These are phyloP conservation scores for Plantago major DNA, from an alignment of 257 asterid genomes.

Conservation along the genomic window DNA sequence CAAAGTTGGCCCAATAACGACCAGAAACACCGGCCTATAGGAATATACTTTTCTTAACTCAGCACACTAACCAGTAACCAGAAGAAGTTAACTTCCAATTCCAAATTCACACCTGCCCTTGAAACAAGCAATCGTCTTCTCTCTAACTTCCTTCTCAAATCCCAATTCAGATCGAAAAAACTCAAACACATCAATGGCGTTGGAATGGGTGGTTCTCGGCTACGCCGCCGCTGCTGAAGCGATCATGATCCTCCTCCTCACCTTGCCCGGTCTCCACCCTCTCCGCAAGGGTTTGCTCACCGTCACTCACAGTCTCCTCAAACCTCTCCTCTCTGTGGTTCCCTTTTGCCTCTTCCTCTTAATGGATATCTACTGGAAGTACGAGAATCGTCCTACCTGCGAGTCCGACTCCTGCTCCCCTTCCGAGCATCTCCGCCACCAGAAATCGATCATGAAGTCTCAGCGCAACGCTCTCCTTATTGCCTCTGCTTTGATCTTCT, in stretches of 20 bases:
- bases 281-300: slow-evolving; percentile 78
- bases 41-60: too few species aligned
- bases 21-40: too few species aligned
- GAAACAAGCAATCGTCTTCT: too few species aligned
- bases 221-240: slow-evolving; percentile 97
- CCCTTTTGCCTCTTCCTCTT: slow-evolving; percentile 87
- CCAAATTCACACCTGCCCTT: too few species aligned
- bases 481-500: slow-evolving; percentile 79
- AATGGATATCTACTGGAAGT: slow-evolving; percentile 94
- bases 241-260: slow-evolving; percentile 82
- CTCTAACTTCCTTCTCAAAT: neutral
- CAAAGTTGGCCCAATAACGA: too few species aligned
- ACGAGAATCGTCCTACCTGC: slow-evolving; percentile 75
- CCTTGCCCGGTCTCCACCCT: slow-evolving; percentile 81
- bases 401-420: slow-evolving; percentile 78
- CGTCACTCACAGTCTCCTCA: slow-evolving; percentile 72
- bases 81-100: too few species aligned
- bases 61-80: too few species aligned
- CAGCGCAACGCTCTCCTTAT: slow-evolving; percentile 87
- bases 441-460: slow-evolving; percentile 89
- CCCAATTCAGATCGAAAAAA: neutral
- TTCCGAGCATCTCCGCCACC: slow-evolving; percentile 83
- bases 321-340: slow-evolving; percentile 72
- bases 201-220: slow-evolving; percentile 92
- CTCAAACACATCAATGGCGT: slow-evolving; percentile 46